A percentile compares a stretch with the other conserved stretches of the same genome.
Evolutionary conservation across 768 basidiomycete genomes (phyloP).

Genomic region (Plicaturopsis crispa): DNA sequence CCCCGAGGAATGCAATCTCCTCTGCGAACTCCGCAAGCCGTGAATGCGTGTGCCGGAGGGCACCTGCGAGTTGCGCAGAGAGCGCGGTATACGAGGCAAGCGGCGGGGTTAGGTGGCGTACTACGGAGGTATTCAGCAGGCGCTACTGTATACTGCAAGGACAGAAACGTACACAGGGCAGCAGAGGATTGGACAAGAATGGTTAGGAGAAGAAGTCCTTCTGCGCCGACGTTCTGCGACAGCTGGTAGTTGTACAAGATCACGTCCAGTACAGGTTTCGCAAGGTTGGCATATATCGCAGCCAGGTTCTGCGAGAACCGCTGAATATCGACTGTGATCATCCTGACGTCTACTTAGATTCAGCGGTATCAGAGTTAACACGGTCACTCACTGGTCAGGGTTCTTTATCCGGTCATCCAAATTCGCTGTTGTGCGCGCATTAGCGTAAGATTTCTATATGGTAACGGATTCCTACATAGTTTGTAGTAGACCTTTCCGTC

Average conservation of each 20-base stretch:
- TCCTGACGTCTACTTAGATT: slow-evolving; percentile 36
- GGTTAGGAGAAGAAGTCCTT: slow-evolving; percentile 79
- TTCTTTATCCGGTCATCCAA: slow-evolving; percentile 95
- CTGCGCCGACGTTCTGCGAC: slow-evolving; percentile 89
- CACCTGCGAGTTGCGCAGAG: slow-evolving; percentile 83
- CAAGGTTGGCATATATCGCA: slow-evolving; percentile 89
- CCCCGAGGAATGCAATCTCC: slow-evolving; percentile 83
- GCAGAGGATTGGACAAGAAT: slow-evolving; percentile 81
- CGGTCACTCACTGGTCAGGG: slow-evolving; percentile 68
- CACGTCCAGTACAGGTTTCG: slow-evolving; percentile 88
- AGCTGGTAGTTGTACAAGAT: slow-evolving; percentile 96
- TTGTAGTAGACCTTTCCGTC: slow-evolving; percentile 92
- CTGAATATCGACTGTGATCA: slow-evolving; percentile 95
- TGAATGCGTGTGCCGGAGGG: slow-evolving; percentile 87
- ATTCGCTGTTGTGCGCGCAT: slow-evolving; percentile 50
- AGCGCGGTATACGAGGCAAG: slow-evolving; percentile 88
- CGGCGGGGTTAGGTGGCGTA: slow-evolving; percentile 82
- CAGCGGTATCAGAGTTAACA: not conserved
- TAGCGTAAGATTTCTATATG: slow-evolving; percentile 1
- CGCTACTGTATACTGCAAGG: not conserved
- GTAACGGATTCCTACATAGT: slow-evolving; percentile 45
- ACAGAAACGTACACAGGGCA: slow-evolving; percentile 54
- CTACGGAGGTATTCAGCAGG: too few relatives aligned
- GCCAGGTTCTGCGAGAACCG: slow-evolving; percentile 87
- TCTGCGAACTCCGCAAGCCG: slow-evolving; percentile 84